These are phyloP conservation scores for Alternaria sp. DNA, from an alignment of 2,329 filamentous ascomycete species.

Conservation along the genomic window DNA sequence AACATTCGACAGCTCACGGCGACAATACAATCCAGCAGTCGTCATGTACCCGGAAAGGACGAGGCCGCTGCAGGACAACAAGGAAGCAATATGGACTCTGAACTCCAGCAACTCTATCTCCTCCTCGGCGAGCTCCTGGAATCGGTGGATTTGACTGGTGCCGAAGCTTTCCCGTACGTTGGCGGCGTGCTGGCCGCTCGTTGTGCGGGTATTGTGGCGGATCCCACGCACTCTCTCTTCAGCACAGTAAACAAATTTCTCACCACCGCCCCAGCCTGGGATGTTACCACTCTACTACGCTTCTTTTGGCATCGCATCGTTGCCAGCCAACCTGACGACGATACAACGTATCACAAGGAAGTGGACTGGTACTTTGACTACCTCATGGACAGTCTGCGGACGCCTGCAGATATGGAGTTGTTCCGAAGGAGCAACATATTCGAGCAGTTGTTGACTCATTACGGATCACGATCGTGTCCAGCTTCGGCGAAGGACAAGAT, in stretches of 20 bases:
- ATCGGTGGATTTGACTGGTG: conserved; percentile 59
- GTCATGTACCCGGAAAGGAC: not conserved
- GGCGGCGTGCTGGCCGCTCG: conserved; percentile 79
- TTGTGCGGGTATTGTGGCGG: conserved; percentile 73
- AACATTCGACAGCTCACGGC: conserved; percentile 71
- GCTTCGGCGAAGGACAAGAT: conserved; percentile 70
- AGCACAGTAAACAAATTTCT: conserved; percentile 87
- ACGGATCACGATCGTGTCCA: conserved; percentile 71
- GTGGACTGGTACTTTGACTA: conserved; percentile 78
- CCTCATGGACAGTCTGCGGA: conserved; percentile 73
- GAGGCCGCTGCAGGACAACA: conserved; percentile 13
- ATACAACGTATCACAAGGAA: conserved; percentile 74
- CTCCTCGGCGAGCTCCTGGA: conserved; percentile 83
- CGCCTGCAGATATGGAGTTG: conserved; percentile 66
- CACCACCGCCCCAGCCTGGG: conserved; percentile 80
- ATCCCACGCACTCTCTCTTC: conserved; percentile 84
- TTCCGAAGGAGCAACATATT: conserved; percentile 72
- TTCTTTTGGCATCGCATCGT: conserved; percentile 76
- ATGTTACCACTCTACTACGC: conserved; percentile 62
- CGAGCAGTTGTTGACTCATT: conserved; percentile 77
- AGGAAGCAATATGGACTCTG: conserved; percentile 60
- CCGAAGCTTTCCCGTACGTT: conserved; percentile 70
- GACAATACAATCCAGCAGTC: conserved; percentile 56
- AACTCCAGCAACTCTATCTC: conserved; percentile 80
- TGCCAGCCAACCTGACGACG: conserved; percentile 77